Base-by-base conservation (phyloP, 768 basidiomycete species). In the Trametes punicea region DNA sequence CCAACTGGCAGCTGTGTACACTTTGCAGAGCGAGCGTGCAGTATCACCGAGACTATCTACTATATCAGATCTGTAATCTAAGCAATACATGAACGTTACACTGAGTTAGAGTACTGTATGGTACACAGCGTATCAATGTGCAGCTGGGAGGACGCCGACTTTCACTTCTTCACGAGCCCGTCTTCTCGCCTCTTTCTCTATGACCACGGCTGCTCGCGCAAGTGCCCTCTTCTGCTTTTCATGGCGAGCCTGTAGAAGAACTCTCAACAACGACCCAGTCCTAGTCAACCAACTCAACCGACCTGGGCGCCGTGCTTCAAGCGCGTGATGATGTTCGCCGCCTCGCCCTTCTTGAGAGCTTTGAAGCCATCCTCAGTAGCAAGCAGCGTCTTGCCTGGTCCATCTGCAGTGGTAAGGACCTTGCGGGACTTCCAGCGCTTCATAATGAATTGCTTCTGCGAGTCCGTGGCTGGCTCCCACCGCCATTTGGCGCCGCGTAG, bases 281-380 rank as follows among this genome's bases (percentile, higher is more conserved):
- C 36, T 13, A 41, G 38, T 34, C 31, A 26, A 31, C 34, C 51
- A 45, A 49, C 42, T 3, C 30, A 39, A 55, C 69, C 29, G 65
- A 88, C 90, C 75, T 81, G 75, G 30, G 87, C 87, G 23, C 90
- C 91, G 64, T 93, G 85, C 66, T 82, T 87, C 53, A 90, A 57
- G 8, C 90, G 83, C 21, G 83, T 83, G 57, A 94, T 87, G 41
- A 93, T 83, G 60, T 85, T 84, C 0, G 85, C 87, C 26, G 90
- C 90, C 60, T 88, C 78, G 2, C 92, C 92, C 68, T 90, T 92
- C 1, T 82, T 91, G 62, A 94, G 64, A 0, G 55, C 70, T 41
- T 64, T 68, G 4, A 83, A 66, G 40, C 69, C 71, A 27, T 73
- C 64, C 8, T 68, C 67, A 21, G 59, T 63, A 11, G 47, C 42